A percentile compares a stretch with the other conserved stretches of the same genome.
Conservation (phyloP, 2,329 filamentous ascomycete genomes). For the Aspergillus brasiliensis region DNA sequence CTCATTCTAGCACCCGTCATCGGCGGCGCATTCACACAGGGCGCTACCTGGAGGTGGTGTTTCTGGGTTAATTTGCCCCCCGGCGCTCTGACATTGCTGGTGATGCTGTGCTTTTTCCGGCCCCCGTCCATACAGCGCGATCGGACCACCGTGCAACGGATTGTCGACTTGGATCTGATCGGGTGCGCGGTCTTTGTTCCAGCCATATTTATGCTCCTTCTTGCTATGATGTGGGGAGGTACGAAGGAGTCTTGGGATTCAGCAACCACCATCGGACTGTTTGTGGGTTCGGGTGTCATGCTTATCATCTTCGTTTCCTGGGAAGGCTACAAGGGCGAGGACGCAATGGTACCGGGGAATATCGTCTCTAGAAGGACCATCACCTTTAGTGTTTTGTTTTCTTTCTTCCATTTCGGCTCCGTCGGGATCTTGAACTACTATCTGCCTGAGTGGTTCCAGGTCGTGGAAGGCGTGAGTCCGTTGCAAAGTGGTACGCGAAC, state of each 20-base stretch:
- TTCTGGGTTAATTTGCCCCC: neutral
- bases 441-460: neutral
- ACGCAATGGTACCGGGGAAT: slow-evolving; percentile 10
- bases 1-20: slow-evolving; percentile 11
- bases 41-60: neutral
- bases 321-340: slow-evolving; percentile 6
- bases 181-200: neutral
- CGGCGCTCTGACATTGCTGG: neutral
- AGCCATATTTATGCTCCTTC: neutral
- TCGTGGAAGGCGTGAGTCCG: neutral
- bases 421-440: neutral
- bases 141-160: neutral
- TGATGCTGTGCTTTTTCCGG: neutral
- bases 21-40: slow-evolving; percentile 12
- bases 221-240: neutral
- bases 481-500: neutral
- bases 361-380: neutral
- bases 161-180: neutral
- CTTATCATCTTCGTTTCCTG: slow-evolving; percentile 6
- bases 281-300: neutral
- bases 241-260: neutral
- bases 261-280: neutral
- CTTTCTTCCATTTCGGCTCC: neutral
- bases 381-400: neutral
- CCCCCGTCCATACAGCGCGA: neutral